Base-by-base conservation (phyloP, 176 grass and related monocot genomes). In the Avena sativa region DNA sequence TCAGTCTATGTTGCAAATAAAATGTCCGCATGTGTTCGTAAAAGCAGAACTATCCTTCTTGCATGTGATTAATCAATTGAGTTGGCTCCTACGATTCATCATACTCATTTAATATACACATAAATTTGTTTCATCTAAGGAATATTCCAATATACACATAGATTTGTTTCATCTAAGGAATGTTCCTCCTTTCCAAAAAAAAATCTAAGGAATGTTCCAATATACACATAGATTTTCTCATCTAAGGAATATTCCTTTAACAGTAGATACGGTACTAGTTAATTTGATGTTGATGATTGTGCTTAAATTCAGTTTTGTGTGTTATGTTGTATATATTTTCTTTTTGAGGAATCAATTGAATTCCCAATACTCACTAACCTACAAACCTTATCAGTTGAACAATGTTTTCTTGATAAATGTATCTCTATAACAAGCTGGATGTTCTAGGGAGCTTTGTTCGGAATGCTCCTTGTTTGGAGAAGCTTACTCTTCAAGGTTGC, bases 371-470 rank as follows among this genome's bases (percentile, higher is more conserved):
- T 89, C n/a, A 1, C 0, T 61, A 48, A 60, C 49, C 2, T 86
- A 52, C 52, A 13, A 71, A 50, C 64, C 38, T 60, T 86, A 65
- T 30, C 4, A 7, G 65, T 86, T 80, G 6, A 8, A 21, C 1
- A 2, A 2, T 79, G 84, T 72, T 86, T 86, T 14, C 65, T 32
- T 86, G 51, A 71, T 49, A 68, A 60, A 48, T 71, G 10, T 59
- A 86, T 58, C 34, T 70, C 9, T 3, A 19, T 0, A 19, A 32
- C 21, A 86, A 79, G 30, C 32, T 79, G 23, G 75, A 86, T 14
- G 84, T 28, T 59, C 15, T 86, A 79, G 21, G 84, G n/a, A 86
- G 75, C 15, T 79, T 86, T 86, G 63, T 86, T 59, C n/a, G 79
- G 21, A 86, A 57, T n/a, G 63, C 84, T 21, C 76, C 75, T 86